phyloP scores from a whole-genome alignment of 495 filamentous ascomycete species.

The Aspergillus conjunctus region DNA sequence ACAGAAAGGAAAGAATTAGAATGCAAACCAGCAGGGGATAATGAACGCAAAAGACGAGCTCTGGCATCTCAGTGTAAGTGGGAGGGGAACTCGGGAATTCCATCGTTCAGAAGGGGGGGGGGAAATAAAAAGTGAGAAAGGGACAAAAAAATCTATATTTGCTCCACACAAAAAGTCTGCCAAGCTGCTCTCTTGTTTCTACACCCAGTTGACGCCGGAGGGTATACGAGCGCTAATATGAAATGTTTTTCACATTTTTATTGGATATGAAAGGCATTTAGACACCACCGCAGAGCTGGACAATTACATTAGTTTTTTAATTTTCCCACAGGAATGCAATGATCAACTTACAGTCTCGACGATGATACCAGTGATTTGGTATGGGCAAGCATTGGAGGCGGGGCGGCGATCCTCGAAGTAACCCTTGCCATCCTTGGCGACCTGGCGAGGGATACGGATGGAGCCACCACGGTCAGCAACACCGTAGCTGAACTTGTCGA shows the following conservation, averaged over 20 bases:
- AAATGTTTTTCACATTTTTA: conserved; percentile 37
- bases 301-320: neutral
- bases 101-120: conserved; percentile 23
- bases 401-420: conserved; percentile 98
- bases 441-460: conserved; percentile 90
- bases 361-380: conserved; percentile 93
- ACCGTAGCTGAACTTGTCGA: conserved; percentile 93
- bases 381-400: conserved; percentile 93
- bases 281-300: conserved; percentile 46
- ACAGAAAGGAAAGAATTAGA: conserved; percentile 26
- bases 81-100: conserved; percentile 23
- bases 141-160: conserved; percentile 38
- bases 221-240: conserved; percentile 53
- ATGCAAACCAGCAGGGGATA: conserved; percentile 29
- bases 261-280: conserved; percentile 32
- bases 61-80: conserved; percentile 24
- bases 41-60: conserved; percentile 31
- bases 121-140: conserved; percentile 27
- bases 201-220: conserved; percentile 49
- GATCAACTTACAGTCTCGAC: conserved; percentile 64
- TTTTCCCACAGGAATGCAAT: neutral
- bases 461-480: conserved; percentile 94
- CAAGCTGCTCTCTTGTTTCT: conserved; percentile 47
- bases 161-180: conserved; percentile 36
- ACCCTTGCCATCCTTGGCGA: conserved; percentile 90